Conservation (phyloP, 768 basidiomycete species). For the Mycena polygramma region DNA sequence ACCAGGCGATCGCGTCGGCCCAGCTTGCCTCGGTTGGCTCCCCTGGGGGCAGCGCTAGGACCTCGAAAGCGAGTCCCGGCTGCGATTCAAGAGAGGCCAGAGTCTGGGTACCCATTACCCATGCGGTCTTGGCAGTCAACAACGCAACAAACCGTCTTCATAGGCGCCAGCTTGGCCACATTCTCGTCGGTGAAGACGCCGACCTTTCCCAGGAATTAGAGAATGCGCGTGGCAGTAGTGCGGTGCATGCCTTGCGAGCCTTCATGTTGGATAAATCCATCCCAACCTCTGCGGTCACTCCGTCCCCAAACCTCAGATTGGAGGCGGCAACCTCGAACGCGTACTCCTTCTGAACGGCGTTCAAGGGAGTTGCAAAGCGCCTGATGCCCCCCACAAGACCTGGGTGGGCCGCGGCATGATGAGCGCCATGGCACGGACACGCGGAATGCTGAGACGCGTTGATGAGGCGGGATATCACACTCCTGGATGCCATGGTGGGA, state of each 20-base stretch:
- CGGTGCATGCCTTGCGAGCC: slow-evolving; percentile 75
- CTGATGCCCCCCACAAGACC: slow-evolving; percentile 73
- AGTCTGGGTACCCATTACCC: slow-evolving; percentile 58
- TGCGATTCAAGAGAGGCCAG: slow-evolving; percentile 85
- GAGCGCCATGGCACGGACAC: slow-evolving; percentile 86
- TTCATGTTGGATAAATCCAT: slow-evolving; percentile 97
- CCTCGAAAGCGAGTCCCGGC: slow-evolving; percentile 80
- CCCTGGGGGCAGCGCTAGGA: slow-evolving; percentile 84
- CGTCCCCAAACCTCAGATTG: slow-evolving; percentile 90
- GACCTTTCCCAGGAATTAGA: slow-evolving; percentile 65
- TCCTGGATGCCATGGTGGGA: slow-evolving; percentile 64
- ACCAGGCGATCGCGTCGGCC: slow-evolving; percentile 90
- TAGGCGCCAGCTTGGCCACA: slow-evolving; percentile 83
- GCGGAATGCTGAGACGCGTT: slow-evolving; percentile 77
- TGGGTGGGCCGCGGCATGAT: slow-evolving; percentile 57
- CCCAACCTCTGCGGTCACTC: slow-evolving; percentile 90
- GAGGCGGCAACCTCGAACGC: slow-evolving; percentile 94
- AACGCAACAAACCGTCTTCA: slow-evolving; percentile 74
- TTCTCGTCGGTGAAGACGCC: slow-evolving; percentile 95
- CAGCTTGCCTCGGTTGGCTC: slow-evolving; percentile 95
- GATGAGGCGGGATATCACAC: slow-evolving; percentile 79
- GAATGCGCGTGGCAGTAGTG: background rate
- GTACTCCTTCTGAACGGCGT: slow-evolving; percentile 84
- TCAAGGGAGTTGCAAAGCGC: slow-evolving; percentile 83
- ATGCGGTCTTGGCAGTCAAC: background rate